A percentile compares a stretch with the other conserved stretches of the same genome.
These are phyloP conservation scores for Vitellaria paradoxa DNA, from an alignment of 179 eudicot species.

Conservation along the genomic window DNA sequence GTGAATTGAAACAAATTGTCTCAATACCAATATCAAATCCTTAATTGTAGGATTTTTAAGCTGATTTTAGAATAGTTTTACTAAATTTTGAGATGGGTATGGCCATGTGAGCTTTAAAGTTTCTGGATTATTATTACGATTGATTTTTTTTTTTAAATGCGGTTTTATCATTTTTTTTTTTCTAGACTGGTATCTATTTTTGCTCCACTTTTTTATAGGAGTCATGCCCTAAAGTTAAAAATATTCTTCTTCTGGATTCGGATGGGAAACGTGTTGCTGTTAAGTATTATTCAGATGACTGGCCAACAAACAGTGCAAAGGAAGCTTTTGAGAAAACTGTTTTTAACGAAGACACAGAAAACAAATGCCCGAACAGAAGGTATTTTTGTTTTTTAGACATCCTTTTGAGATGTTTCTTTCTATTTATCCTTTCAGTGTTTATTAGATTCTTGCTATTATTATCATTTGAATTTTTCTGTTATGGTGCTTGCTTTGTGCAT, in stretches of 20 bases:
- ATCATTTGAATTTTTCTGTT: neutral
- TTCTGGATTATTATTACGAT: neutral
- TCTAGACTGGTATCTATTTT: neutral
- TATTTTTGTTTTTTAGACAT: slow-evolving; percentile 14
- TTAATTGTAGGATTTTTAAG: neutral
- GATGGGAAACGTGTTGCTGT: slow-evolving; percentile 80
- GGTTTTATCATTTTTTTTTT: neutral
- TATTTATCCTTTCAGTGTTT: neutral
- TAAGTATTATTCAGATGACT: slow-evolving; percentile 76
- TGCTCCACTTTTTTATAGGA: slow-evolving; percentile 38
- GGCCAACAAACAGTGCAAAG: slow-evolving; percentile 73
- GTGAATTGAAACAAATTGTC: neutral
- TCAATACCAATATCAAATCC: neutral
- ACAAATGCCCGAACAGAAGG: slow-evolving; percentile 89
- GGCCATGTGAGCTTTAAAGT: too few relatives aligned
- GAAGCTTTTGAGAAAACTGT: slow-evolving; percentile 78
- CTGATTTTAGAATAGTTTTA: neutral
- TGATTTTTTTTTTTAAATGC: neutral
- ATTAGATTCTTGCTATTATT: neutral
- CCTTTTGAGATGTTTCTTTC: neutral
- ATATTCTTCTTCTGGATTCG: slow-evolving; percentile 68
- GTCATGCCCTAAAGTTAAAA: slow-evolving; percentile 58
- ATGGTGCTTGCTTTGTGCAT: neutral
- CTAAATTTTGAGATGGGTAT: neutral
- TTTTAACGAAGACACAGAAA: slow-evolving; percentile 73